Percentiles rank a stretch among this genome's conserved stretches.
Evolutionary conservation across 1,139 yeast genomes (phyloP).

Genomic region (Hemisphaericaspora xylofermentans): DNA sequence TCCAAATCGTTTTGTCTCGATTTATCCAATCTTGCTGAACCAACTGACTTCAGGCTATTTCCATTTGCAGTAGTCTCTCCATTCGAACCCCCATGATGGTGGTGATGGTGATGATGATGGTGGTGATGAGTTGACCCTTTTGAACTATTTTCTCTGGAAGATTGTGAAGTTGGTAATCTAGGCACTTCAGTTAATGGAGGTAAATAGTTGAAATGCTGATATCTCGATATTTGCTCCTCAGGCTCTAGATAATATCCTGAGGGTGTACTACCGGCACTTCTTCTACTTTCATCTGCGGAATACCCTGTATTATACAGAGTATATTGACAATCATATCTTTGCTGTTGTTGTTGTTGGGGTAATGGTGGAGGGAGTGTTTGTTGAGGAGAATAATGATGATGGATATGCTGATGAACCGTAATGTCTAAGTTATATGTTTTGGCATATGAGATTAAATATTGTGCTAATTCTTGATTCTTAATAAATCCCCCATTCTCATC

Average conservation of each 20-base stretch:
- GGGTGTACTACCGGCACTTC: constrained; percentile 8
- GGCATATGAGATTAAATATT: constrained; percentile 61
- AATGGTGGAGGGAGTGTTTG: constrained; percentile 51
- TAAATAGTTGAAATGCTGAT: constrained; percentile 69
- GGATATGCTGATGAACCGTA: constrained; percentile 83
- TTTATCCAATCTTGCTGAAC: not conserved
- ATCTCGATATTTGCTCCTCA: constrained; percentile 57
- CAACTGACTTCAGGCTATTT: not conserved
- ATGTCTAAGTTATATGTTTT: constrained; percentile 57
- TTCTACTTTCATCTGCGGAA: constrained; percentile 4
- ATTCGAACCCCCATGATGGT: constrained; percentile 18
- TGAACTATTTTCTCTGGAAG: constrained; percentile 21
- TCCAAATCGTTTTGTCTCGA: not conserved
- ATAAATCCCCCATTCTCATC: constrained; percentile 46
- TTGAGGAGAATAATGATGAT: constrained; percentile 58
- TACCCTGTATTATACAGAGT: constrained; percentile 6
- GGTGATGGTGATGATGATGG: constrained; percentile 31
- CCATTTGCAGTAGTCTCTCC: not conserved
- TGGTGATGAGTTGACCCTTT: constrained; percentile 16
- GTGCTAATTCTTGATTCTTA: constrained; percentile 51
- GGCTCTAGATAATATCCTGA: constrained; percentile 41
- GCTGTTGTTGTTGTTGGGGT: constrained; percentile 29
- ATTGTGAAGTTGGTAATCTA: constrained; percentile 57
- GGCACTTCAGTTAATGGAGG: constrained; percentile 75
- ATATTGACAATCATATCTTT: not conserved